Base-by-base conservation (phyloP, 2,329 filamentous ascomycete genomes). In the Sclerotinia sclerotiorum region DNA sequence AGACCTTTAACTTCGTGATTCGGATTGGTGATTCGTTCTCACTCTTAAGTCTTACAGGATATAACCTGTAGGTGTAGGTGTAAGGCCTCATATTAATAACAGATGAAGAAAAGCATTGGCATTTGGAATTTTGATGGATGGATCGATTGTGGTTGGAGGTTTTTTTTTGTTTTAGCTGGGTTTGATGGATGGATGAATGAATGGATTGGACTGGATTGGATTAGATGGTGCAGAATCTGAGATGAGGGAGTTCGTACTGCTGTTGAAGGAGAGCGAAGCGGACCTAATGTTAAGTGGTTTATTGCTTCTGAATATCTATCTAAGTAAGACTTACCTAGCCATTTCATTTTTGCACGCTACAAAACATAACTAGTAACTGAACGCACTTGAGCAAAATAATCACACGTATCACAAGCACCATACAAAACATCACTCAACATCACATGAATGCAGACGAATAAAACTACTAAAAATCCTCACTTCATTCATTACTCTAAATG, bases 401-500 rank as follows among this genome's bases (percentile, higher is more conserved):
- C 7, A 3, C 21, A 24, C 10, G 7, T 4, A 57, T 42, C 54
- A 57, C 54, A 57, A 57, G 54, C 21, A 57, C n/a, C 11, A 42
- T 3, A 13, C 54, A 39, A 42, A 24, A 57, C 21, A n/a, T 42
- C 21, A 57, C 54, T 57, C 3, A 13, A 39, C 21, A 17, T 29
- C 13, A 15, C 48, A 24, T n/a, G n/a, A 8, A 52, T 27, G 21
- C 19, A 15, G 2, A 19, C 32, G 1, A 19, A 19, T 13, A 7
- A 6, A 19, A 19, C 24, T 5, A 61, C 32, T 27, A 39, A 51
- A 35, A 49, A 24, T 49, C 46, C 13, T 49, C 13, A 49, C 21
- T 49, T 62, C 44, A 51, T 51, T 49, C 29, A 39, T 57, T 15
- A 24, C 24, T 62, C 58, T 49, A 51, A 39, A n/a, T 49, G 58